Conservation (phyloP, 2,329 filamentous ascomycete genomes). For the Penicillium sp. region DNA sequence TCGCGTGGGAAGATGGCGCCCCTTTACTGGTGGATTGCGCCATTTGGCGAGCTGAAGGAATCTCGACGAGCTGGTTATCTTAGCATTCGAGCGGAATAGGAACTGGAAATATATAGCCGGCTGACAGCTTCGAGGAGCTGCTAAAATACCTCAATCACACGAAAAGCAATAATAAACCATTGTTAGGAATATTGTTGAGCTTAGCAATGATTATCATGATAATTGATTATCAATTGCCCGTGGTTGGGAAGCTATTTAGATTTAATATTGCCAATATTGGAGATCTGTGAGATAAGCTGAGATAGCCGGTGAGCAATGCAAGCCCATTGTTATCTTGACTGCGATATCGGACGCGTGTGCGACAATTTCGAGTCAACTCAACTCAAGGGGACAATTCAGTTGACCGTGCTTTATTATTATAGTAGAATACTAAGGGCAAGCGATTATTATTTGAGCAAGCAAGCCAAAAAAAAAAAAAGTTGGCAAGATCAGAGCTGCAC, state of each 20-base stretch:
- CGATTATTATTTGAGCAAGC: neutral
- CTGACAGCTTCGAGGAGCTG: neutral
- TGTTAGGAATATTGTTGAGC: neutral
- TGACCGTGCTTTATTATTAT: neutral
- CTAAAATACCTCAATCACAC: neutral
- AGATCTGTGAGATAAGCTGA: neutral
- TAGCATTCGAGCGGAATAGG: neutral
- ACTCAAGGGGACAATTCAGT: neutral
- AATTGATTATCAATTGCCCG: neutral
- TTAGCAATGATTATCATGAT: neutral
- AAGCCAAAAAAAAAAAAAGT: neutral
- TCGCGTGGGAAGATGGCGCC: neutral
- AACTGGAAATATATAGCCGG: neutral
- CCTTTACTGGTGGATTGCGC: neutral
- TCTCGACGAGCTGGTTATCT: neutral
- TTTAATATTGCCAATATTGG: neutral
- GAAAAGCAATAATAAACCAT: neutral
- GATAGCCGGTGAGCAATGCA: neutral
- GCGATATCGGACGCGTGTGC: neutral
- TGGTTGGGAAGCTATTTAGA: neutral
- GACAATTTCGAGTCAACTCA: neutral
- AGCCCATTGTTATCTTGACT: neutral
- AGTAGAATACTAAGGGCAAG: neutral
- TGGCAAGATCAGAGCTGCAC: constrained; percentile 6
- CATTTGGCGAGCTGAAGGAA: neutral